Percentiles rank a stretch among this genome's conserved stretches.
These are phyloP conservation scores for Phialemonium atrogriseum DNA, from an alignment of 2,329 filamentous ascomycete genomes.

Conservation along the genomic window DNA sequence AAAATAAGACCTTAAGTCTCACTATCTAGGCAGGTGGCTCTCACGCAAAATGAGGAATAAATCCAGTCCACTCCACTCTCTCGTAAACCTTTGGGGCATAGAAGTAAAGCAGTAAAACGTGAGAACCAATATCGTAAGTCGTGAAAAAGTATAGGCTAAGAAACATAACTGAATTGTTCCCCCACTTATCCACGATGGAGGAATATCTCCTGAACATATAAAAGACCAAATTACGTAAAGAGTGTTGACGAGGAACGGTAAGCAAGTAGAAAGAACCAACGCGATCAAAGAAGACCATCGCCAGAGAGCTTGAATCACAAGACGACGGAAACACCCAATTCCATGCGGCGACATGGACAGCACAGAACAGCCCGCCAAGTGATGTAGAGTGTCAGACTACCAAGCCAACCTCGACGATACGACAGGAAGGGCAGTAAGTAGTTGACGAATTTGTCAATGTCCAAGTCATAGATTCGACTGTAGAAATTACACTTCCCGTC, in stretches of 20 bases:
- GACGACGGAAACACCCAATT: slow-evolving; percentile 7
- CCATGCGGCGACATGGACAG: slow-evolving; percentile 6
- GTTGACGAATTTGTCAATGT: neutral
- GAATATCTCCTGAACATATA: no score
- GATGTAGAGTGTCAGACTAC: neutral
- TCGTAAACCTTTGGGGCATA: slow-evolving; percentile 4
- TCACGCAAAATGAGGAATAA: slow-evolving; percentile 7
- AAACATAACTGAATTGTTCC: neutral
- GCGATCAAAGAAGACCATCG: neutral
- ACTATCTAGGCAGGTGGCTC: no score
- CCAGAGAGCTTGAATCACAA: slow-evolving; percentile 4
- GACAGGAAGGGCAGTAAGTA: neutral
- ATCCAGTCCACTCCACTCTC: slow-evolving; percentile 5
- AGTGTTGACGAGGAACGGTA: slow-evolving; percentile 1
- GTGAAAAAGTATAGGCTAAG: slow-evolving; percentile 2
- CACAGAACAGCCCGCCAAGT: slow-evolving; percentile 3
- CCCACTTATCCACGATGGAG: no score
- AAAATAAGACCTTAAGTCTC: no score
- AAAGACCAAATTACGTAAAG: no score
- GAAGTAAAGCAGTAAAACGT: slow-evolving; percentile 6
- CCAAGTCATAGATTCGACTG: neutral
- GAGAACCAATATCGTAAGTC: slow-evolving; percentile 3
- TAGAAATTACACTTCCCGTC: no score
- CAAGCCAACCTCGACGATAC: neutral
- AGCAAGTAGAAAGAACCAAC: neutral